Evolutionary conservation across 495 filamentous ascomycete species (phyloP), one percentile per base, ranked within the genome.

Genomic region (Evansstolkia leycettana): DNA sequence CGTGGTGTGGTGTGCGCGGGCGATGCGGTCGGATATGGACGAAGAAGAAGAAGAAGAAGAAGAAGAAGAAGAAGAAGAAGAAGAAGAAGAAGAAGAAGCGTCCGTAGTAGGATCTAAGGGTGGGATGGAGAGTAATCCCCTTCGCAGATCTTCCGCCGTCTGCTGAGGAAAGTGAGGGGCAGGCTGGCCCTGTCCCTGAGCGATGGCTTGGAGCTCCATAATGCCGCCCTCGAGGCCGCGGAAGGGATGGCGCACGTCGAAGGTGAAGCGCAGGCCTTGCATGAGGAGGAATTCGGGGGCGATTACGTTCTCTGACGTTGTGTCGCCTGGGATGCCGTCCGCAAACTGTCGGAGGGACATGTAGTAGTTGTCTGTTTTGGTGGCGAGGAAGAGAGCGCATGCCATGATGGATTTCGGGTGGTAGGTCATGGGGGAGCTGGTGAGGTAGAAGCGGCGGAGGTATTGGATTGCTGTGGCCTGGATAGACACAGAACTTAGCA

Each of bases 381-480:
- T 85, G 15, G 82, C 85, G 40, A 98, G 77, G 69, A 89, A 95
- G 40, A 98, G 70, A 26, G 84, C 80, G 24, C 84, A 82, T 17
- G 80, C 75, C 46, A 92, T 75, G 52, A 98, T 87, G 37, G 77
- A 73, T 42, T 82, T 80, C 0, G 87, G 88, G 41, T 86, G 82
- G 53, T 95, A 93, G 25, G 88, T 94, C 80, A 96, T 89, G 37
- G 84, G 75, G 24, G 82, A 90, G 58, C 94, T 94, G 40, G 80
- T 84, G 16, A 94, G 71, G 60, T 95, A 98, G 68, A 98, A 95
- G 37, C 90, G 82, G 35, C 82, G 78, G 29, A 96, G 74, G 57
- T 87, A 95, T 57, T 89, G 82, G 28, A 90, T 79, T 19, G 86
- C 86, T 18, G 92, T 98, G 6, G 87, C 84, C 73, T 83, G 51